These are phyloP conservation scores for Pyrus bretschneideri DNA, from an alignment of 306 rosid genomes.

Conservation along the genomic window DNA sequence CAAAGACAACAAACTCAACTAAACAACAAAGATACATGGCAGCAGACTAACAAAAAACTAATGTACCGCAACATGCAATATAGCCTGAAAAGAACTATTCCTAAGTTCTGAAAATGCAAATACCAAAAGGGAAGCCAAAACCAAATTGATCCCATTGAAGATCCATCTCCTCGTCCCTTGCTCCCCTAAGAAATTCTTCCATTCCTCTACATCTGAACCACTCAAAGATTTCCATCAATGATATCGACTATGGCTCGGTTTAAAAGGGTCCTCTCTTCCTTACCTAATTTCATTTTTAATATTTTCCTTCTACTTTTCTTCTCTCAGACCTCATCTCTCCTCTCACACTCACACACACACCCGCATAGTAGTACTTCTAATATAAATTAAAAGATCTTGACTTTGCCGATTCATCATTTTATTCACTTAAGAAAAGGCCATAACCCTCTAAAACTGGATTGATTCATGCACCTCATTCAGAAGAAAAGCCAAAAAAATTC, in stretches of 20 bases:
- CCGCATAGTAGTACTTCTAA: not conserved
- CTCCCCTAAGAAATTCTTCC: not conserved
- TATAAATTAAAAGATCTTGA: not conserved
- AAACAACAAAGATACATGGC: not conserved
- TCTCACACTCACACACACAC: not conserved
- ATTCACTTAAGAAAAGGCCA: not conserved
- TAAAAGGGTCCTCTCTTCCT: not conserved
- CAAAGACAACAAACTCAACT: not conserved
- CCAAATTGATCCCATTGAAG: not conserved
- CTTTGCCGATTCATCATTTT: not conserved
- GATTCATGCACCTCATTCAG: not conserved
- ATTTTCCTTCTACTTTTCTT: not conserved
- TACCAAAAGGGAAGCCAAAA: not conserved
- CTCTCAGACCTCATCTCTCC: not conserved
- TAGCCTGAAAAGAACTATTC: not conserved
- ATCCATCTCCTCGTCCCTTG: not conserved
- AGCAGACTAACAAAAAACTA: not conserved
- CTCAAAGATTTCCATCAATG: not conserved
- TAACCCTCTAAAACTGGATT: not conserved
- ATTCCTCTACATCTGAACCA: not conserved
- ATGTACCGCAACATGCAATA: not conserved
- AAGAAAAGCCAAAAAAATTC: not conserved
- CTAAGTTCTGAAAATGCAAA: not conserved
- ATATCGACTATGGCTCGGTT: not conserved
- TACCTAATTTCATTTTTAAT: not conserved